Evolutionary conservation across 306 rosid genomes (phyloP), one percentile per base, ranked within the genome.

Genomic region (Chamaecrista fasciculata): DNA sequence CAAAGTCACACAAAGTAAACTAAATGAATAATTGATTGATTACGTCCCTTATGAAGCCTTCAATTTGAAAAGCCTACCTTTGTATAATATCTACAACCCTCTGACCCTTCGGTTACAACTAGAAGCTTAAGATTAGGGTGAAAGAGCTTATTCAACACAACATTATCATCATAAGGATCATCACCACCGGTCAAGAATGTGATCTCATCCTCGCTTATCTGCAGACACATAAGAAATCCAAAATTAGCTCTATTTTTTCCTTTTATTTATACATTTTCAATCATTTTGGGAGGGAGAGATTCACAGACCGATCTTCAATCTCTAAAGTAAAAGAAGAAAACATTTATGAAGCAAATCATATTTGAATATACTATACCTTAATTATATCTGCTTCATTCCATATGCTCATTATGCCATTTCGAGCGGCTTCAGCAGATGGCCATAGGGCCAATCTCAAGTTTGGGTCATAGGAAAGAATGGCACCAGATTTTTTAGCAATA

Each of bases 401-500:
- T 65, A 93, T 80, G 62, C 86, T 82, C 96, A 90, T 83, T 34
- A 93, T 93, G 78, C 87, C 90, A 4, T 83, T 67, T 67, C 75
- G 76, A 69, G 97, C 98, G 47, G 79, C 86, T 40, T 90, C 91
- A 11, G 82, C 80, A 5, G 98, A 90, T 29, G 96, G 97, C 97
- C 97, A 90, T 43, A 93, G 69, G 1, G 93, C 79, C 90, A 93
- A 39, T 73, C 98, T 88, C 79, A 93, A 83, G 69, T 93, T 93
- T 19, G 98, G 98, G 53, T 93, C 98, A 60, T 90, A 93, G 56
- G 97, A 93, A 69, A 93, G 96, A 73, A 93, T 82, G 74, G 83
- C 81, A 52, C 96, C 96, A 51, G 90, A 77, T n/a, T 62, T 77
- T 77, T 78, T 90, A 69, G 98, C 97, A 53, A 80, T 72, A 42